Conservation (phyloP, 148 eudicot genomes). For the Pharnaceum exiguum region DNA sequence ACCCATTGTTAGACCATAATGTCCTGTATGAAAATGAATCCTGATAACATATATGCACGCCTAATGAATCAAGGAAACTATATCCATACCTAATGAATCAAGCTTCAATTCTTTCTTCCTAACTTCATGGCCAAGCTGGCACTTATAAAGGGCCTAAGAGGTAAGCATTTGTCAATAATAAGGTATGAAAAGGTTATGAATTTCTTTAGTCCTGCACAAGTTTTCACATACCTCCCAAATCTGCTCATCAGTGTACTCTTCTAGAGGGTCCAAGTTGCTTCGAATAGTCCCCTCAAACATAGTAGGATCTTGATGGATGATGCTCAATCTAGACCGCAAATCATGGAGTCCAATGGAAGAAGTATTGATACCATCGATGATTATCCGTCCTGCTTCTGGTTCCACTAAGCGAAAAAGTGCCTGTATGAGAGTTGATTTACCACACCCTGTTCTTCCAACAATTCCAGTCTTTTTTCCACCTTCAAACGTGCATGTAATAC, state of each 20-base stretch:
- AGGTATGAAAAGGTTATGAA: not conserved
- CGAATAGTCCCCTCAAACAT: constrained; percentile 49
- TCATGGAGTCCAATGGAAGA: constrained; percentile 43
- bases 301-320: constrained; percentile 49
- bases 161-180: no score
- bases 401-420: constrained; percentile 46
- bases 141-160: constrained; percentile 68
- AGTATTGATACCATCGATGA: constrained; percentile 36
- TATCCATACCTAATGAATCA: constrained; percentile 53
- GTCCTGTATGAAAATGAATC: not conserved
- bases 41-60: no score
- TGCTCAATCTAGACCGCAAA: constrained; percentile 42
- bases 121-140: constrained; percentile 67
- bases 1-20: no score
- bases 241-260: constrained; percentile 42
- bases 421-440: no score
- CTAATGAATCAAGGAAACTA: no score
- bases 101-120: constrained; percentile 53
- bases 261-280: constrained; percentile 47
- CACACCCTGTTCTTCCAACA: no score
- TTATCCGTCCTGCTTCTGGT: constrained; percentile 29
- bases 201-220: not conserved
- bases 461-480: constrained; percentile 45
- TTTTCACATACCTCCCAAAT: constrained; percentile 38
- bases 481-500: constrained; percentile 38